phyloP scores from a whole-genome alignment of 2,329 filamentous ascomycete species.

The Ophiostoma piceae region DNA sequence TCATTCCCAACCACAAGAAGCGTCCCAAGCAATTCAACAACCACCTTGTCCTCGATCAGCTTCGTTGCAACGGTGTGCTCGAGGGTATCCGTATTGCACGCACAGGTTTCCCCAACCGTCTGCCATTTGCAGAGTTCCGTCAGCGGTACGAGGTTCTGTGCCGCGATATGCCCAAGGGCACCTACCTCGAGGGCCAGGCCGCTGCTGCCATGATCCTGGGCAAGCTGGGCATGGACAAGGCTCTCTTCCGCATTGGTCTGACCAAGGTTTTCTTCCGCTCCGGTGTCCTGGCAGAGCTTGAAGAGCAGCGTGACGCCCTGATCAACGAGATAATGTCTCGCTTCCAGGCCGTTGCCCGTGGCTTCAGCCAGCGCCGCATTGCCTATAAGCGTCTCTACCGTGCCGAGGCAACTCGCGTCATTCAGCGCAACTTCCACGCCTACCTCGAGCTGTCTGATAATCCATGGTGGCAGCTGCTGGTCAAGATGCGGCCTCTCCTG shows the following conservation, averaged over 20 bases:
- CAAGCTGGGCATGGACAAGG: constrained; percentile 75
- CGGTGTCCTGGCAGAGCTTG: constrained; percentile 89
- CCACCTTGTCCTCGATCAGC: constrained; percentile 87
- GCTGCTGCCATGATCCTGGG: constrained; percentile 83
- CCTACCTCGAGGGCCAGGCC: constrained; percentile 80
- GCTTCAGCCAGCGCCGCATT: constrained; percentile 80
- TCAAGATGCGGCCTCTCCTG: constrained; percentile 90
- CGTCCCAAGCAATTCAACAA: constrained; percentile 87
- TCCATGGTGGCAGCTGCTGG: constrained; percentile 95
- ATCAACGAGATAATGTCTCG: constrained; percentile 90
- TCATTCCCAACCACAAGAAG: constrained; percentile 97
- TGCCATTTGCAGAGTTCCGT: constrained; percentile 89
- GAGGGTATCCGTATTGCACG: constrained; percentile 96
- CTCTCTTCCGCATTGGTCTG: constrained; percentile 85
- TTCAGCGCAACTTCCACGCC: constrained; percentile 88
- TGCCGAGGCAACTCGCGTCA: constrained; percentile 88
- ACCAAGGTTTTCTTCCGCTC: constrained; percentile 98
- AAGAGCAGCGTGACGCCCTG: constrained; percentile 88
- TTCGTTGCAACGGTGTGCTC: constrained; percentile 98
- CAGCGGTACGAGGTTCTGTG: constrained; percentile 95
- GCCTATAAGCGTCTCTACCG: constrained; percentile 92
- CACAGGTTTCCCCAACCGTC: constrained; percentile 91
- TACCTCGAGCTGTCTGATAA: constrained; percentile 86
- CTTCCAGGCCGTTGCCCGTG: constrained; percentile 88
- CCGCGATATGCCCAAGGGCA: constrained; percentile 35